Evolutionary conservation across 352 stramenopile species (phyloP).

Genomic region (Phytophthora constricta): DNA sequence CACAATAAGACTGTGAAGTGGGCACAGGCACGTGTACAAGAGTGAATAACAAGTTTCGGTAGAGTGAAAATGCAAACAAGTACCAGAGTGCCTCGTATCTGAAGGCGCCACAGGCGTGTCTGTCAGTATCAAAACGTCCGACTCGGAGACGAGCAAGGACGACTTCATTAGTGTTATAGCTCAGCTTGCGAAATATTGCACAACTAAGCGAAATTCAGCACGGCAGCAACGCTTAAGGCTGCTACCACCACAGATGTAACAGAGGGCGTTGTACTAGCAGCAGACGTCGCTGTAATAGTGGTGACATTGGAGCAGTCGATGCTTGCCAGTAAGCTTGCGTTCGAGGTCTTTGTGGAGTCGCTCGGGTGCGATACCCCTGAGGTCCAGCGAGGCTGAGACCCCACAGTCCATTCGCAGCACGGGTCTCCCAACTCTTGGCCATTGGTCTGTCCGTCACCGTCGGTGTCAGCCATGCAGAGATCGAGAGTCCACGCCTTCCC

Average conservation of each 20-base stretch:
- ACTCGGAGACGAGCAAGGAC: no score
- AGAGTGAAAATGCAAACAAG: no score
- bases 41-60: no score
- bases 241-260: not conserved
- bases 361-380: conserved; percentile 41
- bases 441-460: conserved; percentile 63
- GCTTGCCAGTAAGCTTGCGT: conserved; percentile 33
- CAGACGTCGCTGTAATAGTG: conserved; percentile 19
- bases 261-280: not conserved
- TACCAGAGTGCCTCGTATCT: no score
- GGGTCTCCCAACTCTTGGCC: conserved; percentile 70
- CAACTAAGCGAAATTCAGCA: conserved; percentile 18
- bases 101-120: no score
- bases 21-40: no score
- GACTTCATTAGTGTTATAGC: no score
- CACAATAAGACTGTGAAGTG: no score
- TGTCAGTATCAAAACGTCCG: no score
- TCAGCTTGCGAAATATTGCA: no score
- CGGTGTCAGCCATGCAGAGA: conserved; percentile 44
- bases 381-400: conserved; percentile 13
- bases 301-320: conserved; percentile 32
- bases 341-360: conserved; percentile 28
- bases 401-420: conserved; percentile 37
- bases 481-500: conserved; percentile 37
- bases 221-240: conserved; percentile 4